phyloP scores from a whole-genome alignment of 306 rosid species.

The Rubus idaeus region DNA sequence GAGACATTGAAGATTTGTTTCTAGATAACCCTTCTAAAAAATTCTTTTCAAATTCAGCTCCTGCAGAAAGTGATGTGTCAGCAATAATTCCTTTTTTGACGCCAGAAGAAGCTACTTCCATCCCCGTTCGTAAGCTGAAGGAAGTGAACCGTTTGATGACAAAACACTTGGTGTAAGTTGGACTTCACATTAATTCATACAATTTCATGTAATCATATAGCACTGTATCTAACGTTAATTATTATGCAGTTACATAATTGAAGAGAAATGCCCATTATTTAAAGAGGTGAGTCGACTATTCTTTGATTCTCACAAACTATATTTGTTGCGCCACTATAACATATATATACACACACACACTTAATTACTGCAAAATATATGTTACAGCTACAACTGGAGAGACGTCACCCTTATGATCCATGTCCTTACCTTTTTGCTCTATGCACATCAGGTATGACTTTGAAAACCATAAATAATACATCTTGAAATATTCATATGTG shows the following conservation, averaged over 20 bases:
- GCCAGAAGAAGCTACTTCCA: slow-evolving; percentile 10
- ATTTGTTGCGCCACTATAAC: too few relatives aligned
- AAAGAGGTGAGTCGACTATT: slow-evolving; percentile 28
- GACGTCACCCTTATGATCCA: slow-evolving; percentile 41
- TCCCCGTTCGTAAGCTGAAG: slow-evolving; percentile 42
- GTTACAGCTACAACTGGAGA: slow-evolving; percentile 46
- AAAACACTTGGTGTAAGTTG: slow-evolving; percentile 63
- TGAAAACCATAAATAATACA: not conserved
- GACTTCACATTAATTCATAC: not conserved
- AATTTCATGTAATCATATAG: not conserved
- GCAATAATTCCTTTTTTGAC: slow-evolving; percentile 22
- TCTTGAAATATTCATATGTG: not conserved
- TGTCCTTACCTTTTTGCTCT: slow-evolving; percentile 48
- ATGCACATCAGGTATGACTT: slow-evolving; percentile 48
- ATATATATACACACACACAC: too few relatives aligned
- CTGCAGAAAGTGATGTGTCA: slow-evolving; percentile 25
- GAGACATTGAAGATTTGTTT: slow-evolving; percentile 38
- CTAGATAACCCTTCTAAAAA: not conserved
- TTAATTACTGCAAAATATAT: not conserved
- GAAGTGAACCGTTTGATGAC: slow-evolving; percentile 53
- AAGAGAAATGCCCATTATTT: slow-evolving; percentile 44
- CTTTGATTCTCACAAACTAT: not conserved
- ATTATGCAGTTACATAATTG: slow-evolving; percentile 51
- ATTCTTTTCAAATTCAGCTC: too few relatives aligned
- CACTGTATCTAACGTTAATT: not conserved